Percentiles rank a stretch among this genome's conserved stretches.
Conservation (phyloP, 441 rosid genomes). For the Jatropha multifida region DNA sequence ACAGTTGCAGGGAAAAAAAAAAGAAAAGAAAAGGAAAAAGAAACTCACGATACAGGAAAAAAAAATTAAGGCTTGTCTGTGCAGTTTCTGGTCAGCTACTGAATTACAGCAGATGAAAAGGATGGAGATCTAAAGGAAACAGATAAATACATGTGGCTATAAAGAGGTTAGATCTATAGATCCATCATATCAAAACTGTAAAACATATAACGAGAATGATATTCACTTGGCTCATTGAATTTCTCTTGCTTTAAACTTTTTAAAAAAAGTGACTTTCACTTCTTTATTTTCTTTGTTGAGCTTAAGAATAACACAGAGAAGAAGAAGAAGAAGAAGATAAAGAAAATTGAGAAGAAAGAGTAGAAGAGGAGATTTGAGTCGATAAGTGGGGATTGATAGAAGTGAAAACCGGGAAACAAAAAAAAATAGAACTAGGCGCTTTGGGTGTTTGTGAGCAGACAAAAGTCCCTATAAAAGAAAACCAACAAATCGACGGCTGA, state of each 20-base stretch:
- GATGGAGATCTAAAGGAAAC: conserved; percentile 57
- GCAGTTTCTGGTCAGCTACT: conserved; percentile 28
- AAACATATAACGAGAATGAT: not conserved
- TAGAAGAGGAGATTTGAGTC: not conserved
- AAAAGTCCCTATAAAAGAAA: conserved; percentile 28
- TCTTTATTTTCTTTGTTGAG: not conserved
- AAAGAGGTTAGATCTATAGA: conserved; percentile 46
- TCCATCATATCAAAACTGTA: conserved; percentile 37
- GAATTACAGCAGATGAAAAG: conserved; percentile 33
- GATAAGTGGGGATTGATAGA: conserved; percentile 30
- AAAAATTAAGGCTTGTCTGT: conserved; percentile 13
- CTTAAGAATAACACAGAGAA: not conserved
- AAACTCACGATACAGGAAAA: conserved; percentile 36
- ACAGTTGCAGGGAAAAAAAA: not conserved
- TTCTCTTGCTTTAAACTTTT: not conserved
- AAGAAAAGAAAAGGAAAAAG: not conserved
- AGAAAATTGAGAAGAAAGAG: not conserved
- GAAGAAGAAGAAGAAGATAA: not conserved
- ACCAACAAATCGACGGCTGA: conserved; percentile 37
- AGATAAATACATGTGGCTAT: conserved; percentile 39
- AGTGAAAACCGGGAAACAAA: conserved; percentile 2
- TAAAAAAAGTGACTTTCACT: not conserved
- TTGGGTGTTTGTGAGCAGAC: conserved; percentile 24
- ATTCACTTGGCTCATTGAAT: conserved; percentile 15
- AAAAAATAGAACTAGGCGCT: not conserved